A percentile compares a stretch with the other conserved stretches of the same genome.
These are phyloP conservation scores for Ashbya aceris DNA, from an alignment of 1,139 yeast genomes.

Conservation along the genomic window DNA sequence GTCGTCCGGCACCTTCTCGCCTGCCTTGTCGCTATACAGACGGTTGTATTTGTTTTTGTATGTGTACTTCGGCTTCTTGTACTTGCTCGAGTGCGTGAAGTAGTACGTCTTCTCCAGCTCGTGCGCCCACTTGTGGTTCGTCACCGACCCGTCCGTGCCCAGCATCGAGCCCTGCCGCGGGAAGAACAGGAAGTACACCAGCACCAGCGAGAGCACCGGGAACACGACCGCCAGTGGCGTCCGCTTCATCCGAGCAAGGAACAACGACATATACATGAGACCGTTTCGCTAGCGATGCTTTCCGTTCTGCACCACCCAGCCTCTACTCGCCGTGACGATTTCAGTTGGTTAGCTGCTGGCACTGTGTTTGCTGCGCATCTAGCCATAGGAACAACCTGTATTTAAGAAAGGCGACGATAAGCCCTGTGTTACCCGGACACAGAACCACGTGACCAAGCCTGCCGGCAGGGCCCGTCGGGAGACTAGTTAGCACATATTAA, in stretches of 20 bases:
- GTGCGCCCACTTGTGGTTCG: conserved; percentile 29
- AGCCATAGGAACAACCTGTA: no score
- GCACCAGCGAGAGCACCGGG: conserved; percentile 17
- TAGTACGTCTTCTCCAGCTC: conserved; percentile 29
- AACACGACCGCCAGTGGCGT: conserved; percentile 20
- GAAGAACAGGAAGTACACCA: conserved; percentile 17
- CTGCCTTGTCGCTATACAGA: conserved; percentile 40
- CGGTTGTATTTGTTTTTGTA: conserved; percentile 39
- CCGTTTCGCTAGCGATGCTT: neutral
- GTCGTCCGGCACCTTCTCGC: conserved; percentile 52
- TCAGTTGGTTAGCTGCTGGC: no score
- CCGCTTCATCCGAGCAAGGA: conserved; percentile 22
- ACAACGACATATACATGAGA: conserved; percentile 9
- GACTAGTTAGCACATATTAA: no score
- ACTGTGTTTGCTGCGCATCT: no score
- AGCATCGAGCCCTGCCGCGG: conserved; percentile 17
- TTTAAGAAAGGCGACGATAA: no score
- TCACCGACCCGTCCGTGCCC: conserved; percentile 21
- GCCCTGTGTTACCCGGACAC: no score
- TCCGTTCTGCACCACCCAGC: neutral
- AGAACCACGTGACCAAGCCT: no score
- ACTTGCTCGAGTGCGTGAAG: conserved; percentile 27
- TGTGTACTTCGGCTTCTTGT: conserved; percentile 36
- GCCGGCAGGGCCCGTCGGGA: no score
- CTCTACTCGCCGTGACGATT: no score